Evolutionary conservation across 2,329 filamentous ascomycete species (phyloP).

Genomic region (Pseudocercospora fuligena): DNA sequence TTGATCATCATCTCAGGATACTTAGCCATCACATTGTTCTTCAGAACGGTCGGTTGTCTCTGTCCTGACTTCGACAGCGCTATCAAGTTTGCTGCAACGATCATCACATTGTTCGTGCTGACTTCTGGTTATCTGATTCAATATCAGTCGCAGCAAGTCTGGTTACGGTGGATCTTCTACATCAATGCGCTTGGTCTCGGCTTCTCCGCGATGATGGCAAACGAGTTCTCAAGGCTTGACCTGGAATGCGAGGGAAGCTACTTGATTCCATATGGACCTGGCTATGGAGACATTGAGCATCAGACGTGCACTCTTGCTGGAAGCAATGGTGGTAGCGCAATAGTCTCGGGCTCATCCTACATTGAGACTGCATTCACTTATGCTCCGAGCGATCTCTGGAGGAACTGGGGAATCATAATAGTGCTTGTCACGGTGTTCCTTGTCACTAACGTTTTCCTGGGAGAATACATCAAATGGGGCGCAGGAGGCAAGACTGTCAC

Average conservation of each 20-base stretch:
- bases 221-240: constrained; percentile 75
- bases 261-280: constrained; percentile 71
- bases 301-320: constrained; percentile 84
- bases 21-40: constrained; percentile 73
- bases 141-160: constrained; percentile 73
- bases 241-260: constrained; percentile 71
- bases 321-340: constrained; percentile 65
- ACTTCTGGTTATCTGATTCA: constrained; percentile 86
- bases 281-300: constrained; percentile 71
- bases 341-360: constrained; percentile 71
- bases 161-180: constrained; percentile 79
- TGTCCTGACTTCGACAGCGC: constrained; percentile 85
- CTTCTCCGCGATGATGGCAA: constrained; percentile 81
- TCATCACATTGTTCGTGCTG: constrained; percentile 81
- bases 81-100: constrained; percentile 75
- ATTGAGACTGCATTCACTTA: constrained; percentile 72
- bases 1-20: constrained; percentile 50
- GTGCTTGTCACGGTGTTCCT: constrained; percentile 78
- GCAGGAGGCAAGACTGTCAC: constrained; percentile 81
- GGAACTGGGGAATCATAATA: constrained; percentile 81
- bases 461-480: constrained; percentile 77
- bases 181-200: constrained; percentile 75
- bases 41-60: constrained; percentile 73
- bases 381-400: constrained; percentile 70
- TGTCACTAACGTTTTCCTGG: constrained; percentile 73